Evolutionary conservation across 2,329 filamentous ascomycete species (phyloP), one percentile per base, ranked within the genome.

Genomic region (Periconia macrospinosa): DNA sequence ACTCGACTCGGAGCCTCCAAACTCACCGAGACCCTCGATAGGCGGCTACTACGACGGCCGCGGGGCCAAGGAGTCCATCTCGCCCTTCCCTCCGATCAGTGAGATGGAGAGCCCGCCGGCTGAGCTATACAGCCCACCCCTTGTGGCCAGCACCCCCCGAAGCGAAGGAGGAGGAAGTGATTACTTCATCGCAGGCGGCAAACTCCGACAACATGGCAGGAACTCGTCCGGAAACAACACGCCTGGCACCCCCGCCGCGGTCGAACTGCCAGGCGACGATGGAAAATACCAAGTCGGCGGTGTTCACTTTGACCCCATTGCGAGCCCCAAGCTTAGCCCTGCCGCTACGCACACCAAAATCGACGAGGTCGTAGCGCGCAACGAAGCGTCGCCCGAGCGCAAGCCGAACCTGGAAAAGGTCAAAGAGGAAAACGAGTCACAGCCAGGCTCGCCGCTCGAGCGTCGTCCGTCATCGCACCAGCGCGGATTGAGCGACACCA

Each of bases 101-200:
- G 71, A 74, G 43, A 62, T 73, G 61, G 68, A 72, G 2, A 67
- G 63, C n/a, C 63, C 65, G 13, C 69, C 69, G 0, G 66, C 62
- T 1, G 70, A 73, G 48, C 48, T 74, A n/a, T 72, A 70, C 41
- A 70, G 66, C 17, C 68, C 68, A 9, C 68, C 69, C 8, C 49
- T 55, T 11, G 56, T 63, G 5, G 49, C 55, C 7, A 44, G 49
- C 20, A 55, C 56, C 11, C 55, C 55, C n/a, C 54, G 55, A 15
- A 53, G 50, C 2, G 56, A 59, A 27, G 51, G 53, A 10, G 44
- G 47, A 13, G 41, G 45, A 5, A 45, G 33, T 5, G 69, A 72
- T 30, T 72, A 72, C 49, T 72, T 72, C 47, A 53, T 57, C 3
- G 47, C 50, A 11, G 60, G 56, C 7, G 46, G 20, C n/a, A 62